Base-by-base conservation (phyloP, 805 yeast genomes). In the Starmerella stigmatis region DNA sequence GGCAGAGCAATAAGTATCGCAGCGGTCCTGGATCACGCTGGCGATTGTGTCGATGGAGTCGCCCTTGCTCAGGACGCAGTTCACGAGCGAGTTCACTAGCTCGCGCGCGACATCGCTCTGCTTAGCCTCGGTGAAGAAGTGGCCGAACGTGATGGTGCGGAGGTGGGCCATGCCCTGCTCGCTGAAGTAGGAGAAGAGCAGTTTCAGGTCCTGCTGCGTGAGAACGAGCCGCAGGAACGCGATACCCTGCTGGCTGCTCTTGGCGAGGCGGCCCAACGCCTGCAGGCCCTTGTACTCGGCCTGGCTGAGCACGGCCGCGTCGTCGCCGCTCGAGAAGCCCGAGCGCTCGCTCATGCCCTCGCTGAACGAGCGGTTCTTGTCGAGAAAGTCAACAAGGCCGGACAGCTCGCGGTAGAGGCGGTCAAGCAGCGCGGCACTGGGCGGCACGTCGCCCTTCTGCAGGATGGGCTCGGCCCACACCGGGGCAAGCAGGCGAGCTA, bases 1-100 rank as follows among this genome's bases (percentile, higher is more conserved):
- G 13, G 94, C 77, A 0, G 96, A 85, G 59, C 97, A 92, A 64
- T 86, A 92, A 0, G 94, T 78, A 1, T 94, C 94, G 68, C 98
- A 92, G 48, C 89, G 79, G 44, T 85, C 94, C 63, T 92, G 95
- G 42, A 92, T 67, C 1, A 88, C 78, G 28, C 79, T 78, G 1
- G 96, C 94, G 42, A 89, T 84, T 46, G 81, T 70, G 60, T 89
- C 97, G 36, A 92, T 89, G 0, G 94, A 82, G 4, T 85, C 89
- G n/a, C 98, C 97, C 52, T 83, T 77, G 30, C 84, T 72, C 46
- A 92, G 86, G 53, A 83, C 85, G 60, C 81, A 81, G 64, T 88
- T 88, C 50, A 92, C 86, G 29, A 92, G 78, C 1, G 95, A 82
- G 2, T 94, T 81, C 36, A 92, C 73, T 29, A 94, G 76, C 56